These are phyloP conservation scores for Lipomyces starkeyi DNA, from an alignment of 805 yeast species.

Conservation along the genomic window DNA sequence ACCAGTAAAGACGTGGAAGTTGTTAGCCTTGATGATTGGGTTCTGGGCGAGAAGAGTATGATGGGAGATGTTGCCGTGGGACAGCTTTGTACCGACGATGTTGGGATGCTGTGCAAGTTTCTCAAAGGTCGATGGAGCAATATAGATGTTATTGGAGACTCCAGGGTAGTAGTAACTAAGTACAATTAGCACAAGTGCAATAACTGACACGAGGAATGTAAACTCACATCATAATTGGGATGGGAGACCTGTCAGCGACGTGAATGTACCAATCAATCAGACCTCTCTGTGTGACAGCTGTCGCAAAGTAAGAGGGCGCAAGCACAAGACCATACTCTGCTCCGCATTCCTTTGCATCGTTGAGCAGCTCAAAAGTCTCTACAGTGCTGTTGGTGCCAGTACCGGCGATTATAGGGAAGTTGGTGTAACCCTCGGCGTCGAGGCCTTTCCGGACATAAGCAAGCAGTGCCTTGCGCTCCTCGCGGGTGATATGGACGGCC, in stretches of 20 bases:
- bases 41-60: slow-evolving; percentile 55
- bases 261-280: slow-evolving; percentile 53
- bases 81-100: slow-evolving; percentile 58
- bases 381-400: slow-evolving; percentile 55
- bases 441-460: slow-evolving; percentile 45
- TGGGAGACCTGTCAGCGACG: slow-evolving; percentile 52
- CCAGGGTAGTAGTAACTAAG: slow-evolving; percentile 54
- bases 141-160: slow-evolving; percentile 53
- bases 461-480: slow-evolving; percentile 49
- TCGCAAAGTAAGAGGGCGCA: slow-evolving; percentile 58
- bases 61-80: slow-evolving; percentile 58
- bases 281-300: slow-evolving; percentile 54
- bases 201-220: not conserved
- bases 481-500: slow-evolving; percentile 56
- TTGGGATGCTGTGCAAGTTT: slow-evolving; percentile 54
- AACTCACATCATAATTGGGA: slow-evolving; percentile 51
- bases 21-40: slow-evolving; percentile 49
- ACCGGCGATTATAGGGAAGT: slow-evolving; percentile 56
- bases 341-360: slow-evolving; percentile 43
- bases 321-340: slow-evolving; percentile 47
- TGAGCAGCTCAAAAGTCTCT: slow-evolving; percentile 51
- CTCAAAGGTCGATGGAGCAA: slow-evolving; percentile 50
- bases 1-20: slow-evolving; percentile 57
- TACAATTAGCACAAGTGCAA: not conserved
- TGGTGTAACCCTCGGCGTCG: slow-evolving; percentile 49